These are phyloP conservation scores for Mortierella hygrophila DNA, from an alignment of 192 early-diverging fungal species.

Conservation along the genomic window DNA sequence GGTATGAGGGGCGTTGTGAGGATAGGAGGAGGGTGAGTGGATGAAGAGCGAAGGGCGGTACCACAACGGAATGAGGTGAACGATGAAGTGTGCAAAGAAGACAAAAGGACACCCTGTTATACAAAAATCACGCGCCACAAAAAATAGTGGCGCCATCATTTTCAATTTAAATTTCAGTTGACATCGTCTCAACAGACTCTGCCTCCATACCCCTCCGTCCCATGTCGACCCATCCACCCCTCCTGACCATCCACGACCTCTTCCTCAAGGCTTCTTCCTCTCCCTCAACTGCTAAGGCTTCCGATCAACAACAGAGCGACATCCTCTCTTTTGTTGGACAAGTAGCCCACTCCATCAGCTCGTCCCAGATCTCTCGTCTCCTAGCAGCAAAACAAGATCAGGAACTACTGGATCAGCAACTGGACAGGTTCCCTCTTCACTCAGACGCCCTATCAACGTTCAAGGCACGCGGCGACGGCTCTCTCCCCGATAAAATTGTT, in stretches of 20 bases:
- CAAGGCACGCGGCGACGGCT: slow-evolving; percentile 4
- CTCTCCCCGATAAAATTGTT: slow-evolving; percentile 1
- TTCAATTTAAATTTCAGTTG: neutral
- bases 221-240: neutral
- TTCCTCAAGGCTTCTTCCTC: slow-evolving; percentile 17
- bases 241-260: slow-evolving; percentile 18
- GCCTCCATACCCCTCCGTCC: neutral
- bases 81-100: neutral
- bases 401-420: neutral
- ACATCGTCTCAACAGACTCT: neutral
- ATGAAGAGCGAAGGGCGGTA: neutral
- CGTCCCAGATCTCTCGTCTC: neutral
- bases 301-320: neutral
- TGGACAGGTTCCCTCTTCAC: slow-evolving; percentile 16
- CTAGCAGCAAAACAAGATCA: neutral
- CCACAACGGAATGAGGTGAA: neutral
- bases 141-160: neutral
- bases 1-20: neutral
- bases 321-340: slow-evolving; percentile 19
- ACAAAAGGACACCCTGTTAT: neutral
- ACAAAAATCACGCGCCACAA: neutral
- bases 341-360: neutral
- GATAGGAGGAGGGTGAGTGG: neutral
- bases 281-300: neutral
- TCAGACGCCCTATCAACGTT: neutral